A percentile compares a stretch with the other conserved stretches of the same genome.
Conservation (phyloP, 495 filamentous ascomycete species). For the Baudoinia panamericana region DNA sequence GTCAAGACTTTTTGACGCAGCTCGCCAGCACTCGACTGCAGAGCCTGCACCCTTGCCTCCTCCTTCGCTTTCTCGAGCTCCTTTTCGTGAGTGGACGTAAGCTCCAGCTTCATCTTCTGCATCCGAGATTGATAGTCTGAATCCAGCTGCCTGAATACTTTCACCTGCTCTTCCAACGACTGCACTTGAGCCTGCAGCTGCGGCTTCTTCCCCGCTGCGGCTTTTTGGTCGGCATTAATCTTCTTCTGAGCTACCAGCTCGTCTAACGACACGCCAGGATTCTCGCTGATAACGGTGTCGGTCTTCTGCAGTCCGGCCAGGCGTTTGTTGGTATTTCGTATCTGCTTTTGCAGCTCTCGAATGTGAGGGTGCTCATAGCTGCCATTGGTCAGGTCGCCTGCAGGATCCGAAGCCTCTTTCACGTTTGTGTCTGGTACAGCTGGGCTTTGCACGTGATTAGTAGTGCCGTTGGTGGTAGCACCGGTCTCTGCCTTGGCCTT, state of each 20-base stretch:
- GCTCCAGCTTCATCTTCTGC: constrained; percentile 52
- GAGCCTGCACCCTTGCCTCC: constrained; percentile 36
- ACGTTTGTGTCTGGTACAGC: constrained; percentile 18
- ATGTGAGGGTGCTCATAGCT: constrained; percentile 58
- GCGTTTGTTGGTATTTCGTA: constrained; percentile 81
- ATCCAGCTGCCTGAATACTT: constrained; percentile 70
- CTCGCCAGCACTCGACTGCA: constrained; percentile 44
- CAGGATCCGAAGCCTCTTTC: constrained; percentile 15
- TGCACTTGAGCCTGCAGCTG: constrained; percentile 56
- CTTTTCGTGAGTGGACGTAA: constrained; percentile 56
- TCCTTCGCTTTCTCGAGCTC: constrained; percentile 58
- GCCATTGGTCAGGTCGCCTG: constrained; percentile 38
- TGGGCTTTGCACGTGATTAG: constrained; percentile 1
- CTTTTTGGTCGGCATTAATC: constrained; percentile 88
- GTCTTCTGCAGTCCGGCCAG: constrained; percentile 72
- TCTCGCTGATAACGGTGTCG: constrained; percentile 62
- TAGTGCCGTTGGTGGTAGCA: constrained; percentile 13
- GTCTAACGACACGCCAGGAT: constrained; percentile 63
- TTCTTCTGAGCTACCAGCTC: constrained; percentile 69
- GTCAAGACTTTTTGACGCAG: constrained; percentile 35
- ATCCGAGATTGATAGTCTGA: constrained; percentile 59
- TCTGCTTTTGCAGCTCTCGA: constrained; percentile 77
- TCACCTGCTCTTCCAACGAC: constrained; percentile 73
- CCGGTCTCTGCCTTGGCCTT: constrained; percentile 30
- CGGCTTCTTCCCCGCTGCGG: constrained; percentile 83